Conservation (phyloP, 1,139 yeast species). For the Geotrichum siamense region DNA sequence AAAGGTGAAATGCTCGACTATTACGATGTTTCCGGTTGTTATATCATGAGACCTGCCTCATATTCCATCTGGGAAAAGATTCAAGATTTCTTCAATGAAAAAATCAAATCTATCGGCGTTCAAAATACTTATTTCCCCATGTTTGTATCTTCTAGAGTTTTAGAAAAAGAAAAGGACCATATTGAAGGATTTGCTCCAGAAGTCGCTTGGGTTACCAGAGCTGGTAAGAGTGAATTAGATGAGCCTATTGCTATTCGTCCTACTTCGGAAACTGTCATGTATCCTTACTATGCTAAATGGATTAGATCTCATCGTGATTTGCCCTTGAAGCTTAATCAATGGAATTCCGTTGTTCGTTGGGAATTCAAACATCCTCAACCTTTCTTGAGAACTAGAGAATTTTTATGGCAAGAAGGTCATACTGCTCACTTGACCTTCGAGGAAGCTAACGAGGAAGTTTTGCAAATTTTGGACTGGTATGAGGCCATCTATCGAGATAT, state of each 20-base stretch:
- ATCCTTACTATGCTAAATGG: constrained; percentile 99
- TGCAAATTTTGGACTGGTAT: constrained; percentile 79
- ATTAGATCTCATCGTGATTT: constrained; percentile 96
- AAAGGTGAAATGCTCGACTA: constrained; percentile 98
- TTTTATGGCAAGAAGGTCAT: constrained; percentile 99
- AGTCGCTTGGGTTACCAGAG: constrained; percentile 99
- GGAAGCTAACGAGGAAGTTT: constrained; percentile 77
- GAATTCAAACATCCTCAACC: constrained; percentile 99
- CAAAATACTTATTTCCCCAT: constrained; percentile 96
- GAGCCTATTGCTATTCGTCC: constrained; percentile 99
- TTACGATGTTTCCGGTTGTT: constrained; percentile 98
- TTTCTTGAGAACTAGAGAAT: constrained; percentile 95
- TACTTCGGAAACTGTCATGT: constrained; percentile 98
- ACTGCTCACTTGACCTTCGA: constrained; percentile 85
- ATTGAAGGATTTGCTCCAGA: constrained; percentile 99
- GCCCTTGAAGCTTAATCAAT: constrained; percentile 92
- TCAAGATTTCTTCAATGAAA: constrained; percentile 75
- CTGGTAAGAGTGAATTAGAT: constrained; percentile 88
- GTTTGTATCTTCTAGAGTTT: constrained; percentile 88
- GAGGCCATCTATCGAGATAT: constrained; percentile 79
- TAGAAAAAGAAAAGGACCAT: constrained; percentile 97
- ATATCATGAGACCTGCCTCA: constrained; percentile 93
- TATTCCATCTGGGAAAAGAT: constrained; percentile 92
- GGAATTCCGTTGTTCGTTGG: constrained; percentile 99
- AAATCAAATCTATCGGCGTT: constrained; percentile 83